phyloP scores from a whole-genome alignment of 345 rosid species.

The Lepidium aucheri region DNA sequence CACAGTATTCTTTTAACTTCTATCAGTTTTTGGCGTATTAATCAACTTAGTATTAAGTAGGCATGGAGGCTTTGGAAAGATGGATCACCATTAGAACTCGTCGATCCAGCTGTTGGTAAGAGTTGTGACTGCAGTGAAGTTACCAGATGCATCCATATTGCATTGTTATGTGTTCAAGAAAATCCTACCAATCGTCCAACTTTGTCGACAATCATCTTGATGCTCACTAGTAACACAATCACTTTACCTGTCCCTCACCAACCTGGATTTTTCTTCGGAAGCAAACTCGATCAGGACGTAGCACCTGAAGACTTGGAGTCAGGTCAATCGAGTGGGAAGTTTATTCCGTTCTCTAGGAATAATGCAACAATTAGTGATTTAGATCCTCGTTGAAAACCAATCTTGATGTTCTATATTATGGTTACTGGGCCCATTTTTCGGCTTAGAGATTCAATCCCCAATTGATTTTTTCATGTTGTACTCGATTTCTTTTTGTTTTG shows the following conservation, averaged over 20 bases:
- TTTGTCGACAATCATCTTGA: slow-evolving; percentile 3
- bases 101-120: slow-evolving; percentile 12
- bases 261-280: neutral
- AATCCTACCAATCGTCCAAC: slow-evolving; percentile 10
- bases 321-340: neutral
- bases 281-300: neutral
- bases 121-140: neutral
- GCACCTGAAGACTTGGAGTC: neutral
- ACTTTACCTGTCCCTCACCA: slow-evolving; percentile 15
- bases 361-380: neutral
- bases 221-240: slow-evolving; percentile 21
- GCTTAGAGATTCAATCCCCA: too few relatives aligned
- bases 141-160: too few relatives aligned
- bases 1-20: too few relatives aligned
- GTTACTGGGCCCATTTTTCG: too few relatives aligned
- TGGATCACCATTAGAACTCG: slow-evolving; percentile 8
- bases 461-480: too few relatives aligned
- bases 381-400: slow-evolving; percentile 7
- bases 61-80: slow-evolving; percentile 19
- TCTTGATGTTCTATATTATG: neutral
- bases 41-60: too few relatives aligned
- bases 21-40: too few relatives aligned
- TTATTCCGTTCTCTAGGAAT: neutral
- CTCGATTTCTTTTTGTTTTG: too few relatives aligned
- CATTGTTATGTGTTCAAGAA: too few relatives aligned